phyloP scores from a whole-genome alignment of 768 basidiomycete genomes.

The Exsudoporus frostii region DNA sequence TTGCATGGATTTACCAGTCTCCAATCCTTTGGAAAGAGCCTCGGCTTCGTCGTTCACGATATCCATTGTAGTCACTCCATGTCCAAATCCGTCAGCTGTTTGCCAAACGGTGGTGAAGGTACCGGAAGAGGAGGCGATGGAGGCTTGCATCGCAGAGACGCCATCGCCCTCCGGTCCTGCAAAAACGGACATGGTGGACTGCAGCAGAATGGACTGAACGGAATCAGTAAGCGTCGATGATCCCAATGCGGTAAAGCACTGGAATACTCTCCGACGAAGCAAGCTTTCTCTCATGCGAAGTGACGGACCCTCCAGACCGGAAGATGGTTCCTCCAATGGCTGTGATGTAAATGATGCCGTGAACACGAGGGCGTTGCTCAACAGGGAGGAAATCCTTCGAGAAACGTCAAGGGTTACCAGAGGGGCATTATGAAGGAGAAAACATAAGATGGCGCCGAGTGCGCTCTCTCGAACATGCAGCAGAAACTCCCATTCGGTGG shows the following conservation, averaged over 20 bases:
- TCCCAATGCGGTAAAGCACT: conserved; percentile 84
- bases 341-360: conserved; percentile 77
- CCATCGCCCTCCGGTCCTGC: conserved; percentile 83
- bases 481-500: conserved; percentile 87
- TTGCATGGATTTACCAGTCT: conserved; percentile 52
- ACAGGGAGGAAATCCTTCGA: conserved; percentile 78
- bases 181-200: conserved; percentile 77
- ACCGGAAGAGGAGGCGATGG: conserved; percentile 83
- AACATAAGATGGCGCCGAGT: conserved; percentile 82
- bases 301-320: conserved; percentile 43
- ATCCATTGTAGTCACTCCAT: conserved; percentile 78
- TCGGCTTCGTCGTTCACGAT: conserved; percentile 44
- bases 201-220: conserved; percentile 76
- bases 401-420: conserved; percentile 90
- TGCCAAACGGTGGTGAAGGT: conserved; percentile 86
- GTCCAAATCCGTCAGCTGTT: conserved; percentile 83
- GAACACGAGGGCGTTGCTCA: conserved; percentile 89
- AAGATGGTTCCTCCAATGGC: conserved; percentile 59
- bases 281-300: conserved; percentile 80
- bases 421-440: conserved; percentile 76
- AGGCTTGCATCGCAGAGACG: conserved; percentile 85
- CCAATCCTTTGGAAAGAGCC: conserved; percentile 13
- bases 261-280: conserved; percentile 79
- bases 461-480: conserved; percentile 89
- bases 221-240: conserved; percentile 76